phyloP scores from a whole-genome alignment of 139 green algal species.

The Medakamo hakoo region DNA sequence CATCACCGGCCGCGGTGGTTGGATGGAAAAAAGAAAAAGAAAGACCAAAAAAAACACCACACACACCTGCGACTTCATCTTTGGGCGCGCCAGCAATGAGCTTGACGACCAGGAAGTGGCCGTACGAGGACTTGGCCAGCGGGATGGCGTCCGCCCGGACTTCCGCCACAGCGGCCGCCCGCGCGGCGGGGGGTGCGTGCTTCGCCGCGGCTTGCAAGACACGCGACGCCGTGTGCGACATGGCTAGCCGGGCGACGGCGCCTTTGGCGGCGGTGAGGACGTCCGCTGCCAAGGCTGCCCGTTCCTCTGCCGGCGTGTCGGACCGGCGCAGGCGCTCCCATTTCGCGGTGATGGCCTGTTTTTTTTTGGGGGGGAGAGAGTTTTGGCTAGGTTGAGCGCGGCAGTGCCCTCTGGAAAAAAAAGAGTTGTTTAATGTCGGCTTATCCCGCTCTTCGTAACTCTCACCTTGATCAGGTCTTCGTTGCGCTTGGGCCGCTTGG shows the following conservation, averaged over 20 bases:
- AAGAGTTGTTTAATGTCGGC: too few relatives aligned
- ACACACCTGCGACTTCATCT: conserved; percentile 38
- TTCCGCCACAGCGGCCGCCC: conserved; percentile 40
- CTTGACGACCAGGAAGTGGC: conserved; percentile 64
- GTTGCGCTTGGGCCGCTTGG: background rate
- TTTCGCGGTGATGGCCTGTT: background rate
- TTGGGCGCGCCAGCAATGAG: conserved; percentile 46
- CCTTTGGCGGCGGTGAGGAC: conserved; percentile 40
- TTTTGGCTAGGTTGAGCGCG: too few relatives aligned
- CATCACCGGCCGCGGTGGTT: conserved; percentile 24
- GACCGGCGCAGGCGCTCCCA: background rate
- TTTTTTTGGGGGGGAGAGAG: too few relatives aligned
- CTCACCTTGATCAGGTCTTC: background rate
- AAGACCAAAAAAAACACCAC: background rate
- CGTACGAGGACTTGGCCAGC: conserved; percentile 67
- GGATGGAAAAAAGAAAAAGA: conserved; percentile 2
- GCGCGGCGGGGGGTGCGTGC: conserved; percentile 29
- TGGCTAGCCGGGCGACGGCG: conserved; percentile 42
- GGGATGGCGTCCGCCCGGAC: conserved; percentile 39
- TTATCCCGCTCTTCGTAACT: too few relatives aligned
- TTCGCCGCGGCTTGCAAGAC: conserved; percentile 74
- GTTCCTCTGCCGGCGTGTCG: background rate
- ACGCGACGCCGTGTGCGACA: conserved; percentile 55
- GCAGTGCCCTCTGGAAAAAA: too few relatives aligned
- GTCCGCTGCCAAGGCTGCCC: background rate